Evolutionary conservation across 2,329 filamentous ascomycete genomes (phyloP).

Genomic region (Ascochyta clinopodiicola): DNA sequence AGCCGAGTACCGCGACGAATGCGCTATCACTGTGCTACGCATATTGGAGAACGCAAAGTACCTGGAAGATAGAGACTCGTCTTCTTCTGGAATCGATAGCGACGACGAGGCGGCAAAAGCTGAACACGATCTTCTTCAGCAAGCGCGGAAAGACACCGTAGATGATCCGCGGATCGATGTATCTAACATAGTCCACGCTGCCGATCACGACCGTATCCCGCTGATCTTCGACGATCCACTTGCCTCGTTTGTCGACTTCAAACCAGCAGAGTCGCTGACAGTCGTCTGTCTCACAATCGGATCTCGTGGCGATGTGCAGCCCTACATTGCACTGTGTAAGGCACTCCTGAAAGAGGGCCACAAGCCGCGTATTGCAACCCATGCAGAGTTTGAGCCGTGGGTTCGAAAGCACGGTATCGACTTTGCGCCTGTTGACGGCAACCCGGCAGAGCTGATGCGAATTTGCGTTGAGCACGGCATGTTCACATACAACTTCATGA

Average conservation of each 20-base stretch:
- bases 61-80: slow-evolving; percentile 71
- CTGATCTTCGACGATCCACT: slow-evolving; percentile 89
- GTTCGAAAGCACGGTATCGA: slow-evolving; percentile 92
- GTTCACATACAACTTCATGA: slow-evolving; percentile 90
- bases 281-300: slow-evolving; percentile 97
- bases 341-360: slow-evolving; percentile 88
- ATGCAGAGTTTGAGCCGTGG: slow-evolving; percentile 88
- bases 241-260: slow-evolving; percentile 89
- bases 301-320: slow-evolving; percentile 93
- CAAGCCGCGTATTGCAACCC: slow-evolving; percentile 84
- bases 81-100: slow-evolving; percentile 72
- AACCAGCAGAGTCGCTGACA: slow-evolving; percentile 76
- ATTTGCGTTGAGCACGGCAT: slow-evolving; percentile 97
- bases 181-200: slow-evolving; percentile 38
- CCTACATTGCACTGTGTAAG: slow-evolving; percentile 96
- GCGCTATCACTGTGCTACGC: slow-evolving; percentile 79
- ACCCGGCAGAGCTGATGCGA: slow-evolving; percentile 92
- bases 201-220: slow-evolving; percentile 66
- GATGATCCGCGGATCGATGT: slow-evolving; percentile 26
- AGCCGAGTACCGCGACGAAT: slow-evolving; percentile 83
- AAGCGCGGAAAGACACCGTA: slow-evolving; percentile 64
- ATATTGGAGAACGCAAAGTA: slow-evolving; percentile 75
- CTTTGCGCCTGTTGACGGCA: slow-evolving; percentile 85
- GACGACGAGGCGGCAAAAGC: slow-evolving; percentile 77
- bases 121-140: slow-evolving; percentile 80